These are phyloP conservation scores for Incumbomyces lentus DNA, from an alignment of 2,329 filamentous ascomycete genomes.

Conservation along the genomic window DNA sequence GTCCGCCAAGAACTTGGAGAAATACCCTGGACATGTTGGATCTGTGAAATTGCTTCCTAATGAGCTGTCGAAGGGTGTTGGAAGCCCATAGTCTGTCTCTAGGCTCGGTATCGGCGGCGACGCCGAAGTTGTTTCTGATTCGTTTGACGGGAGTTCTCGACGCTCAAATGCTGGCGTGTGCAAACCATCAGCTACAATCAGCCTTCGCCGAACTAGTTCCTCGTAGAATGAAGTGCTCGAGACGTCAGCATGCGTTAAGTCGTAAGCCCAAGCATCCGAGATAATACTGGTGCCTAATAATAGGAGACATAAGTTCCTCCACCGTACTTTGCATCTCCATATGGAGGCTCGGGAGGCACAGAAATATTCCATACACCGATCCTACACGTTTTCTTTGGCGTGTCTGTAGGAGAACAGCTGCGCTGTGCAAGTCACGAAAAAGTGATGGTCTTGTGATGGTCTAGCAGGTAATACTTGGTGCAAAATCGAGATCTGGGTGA, in stretches of 20 bases:
- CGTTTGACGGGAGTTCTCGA: not conserved
- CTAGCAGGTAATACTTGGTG: not conserved
- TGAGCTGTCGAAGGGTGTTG: constrained; percentile 57
- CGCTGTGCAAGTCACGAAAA: not conserved
- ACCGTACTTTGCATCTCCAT: not conserved
- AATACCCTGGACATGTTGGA: constrained; percentile 43
- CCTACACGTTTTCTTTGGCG: too few species aligned
- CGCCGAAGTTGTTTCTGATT: not conserved
- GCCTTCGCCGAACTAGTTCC: not conserved
- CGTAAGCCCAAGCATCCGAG: not conserved
- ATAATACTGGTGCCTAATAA: not conserved
- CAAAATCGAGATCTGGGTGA: not conserved
- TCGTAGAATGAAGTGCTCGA: constrained; percentile 1
- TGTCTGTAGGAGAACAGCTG: too few species aligned
- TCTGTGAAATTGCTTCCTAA: constrained; percentile 53
- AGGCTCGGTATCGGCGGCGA: not conserved
- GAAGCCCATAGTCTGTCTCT: constrained; percentile 35
- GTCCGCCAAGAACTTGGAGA: constrained; percentile 56
- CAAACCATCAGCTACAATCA: not conserved
- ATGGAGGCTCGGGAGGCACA: too few species aligned
- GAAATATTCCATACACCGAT: too few species aligned
- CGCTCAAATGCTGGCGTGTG: not conserved
- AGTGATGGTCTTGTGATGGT: not conserved
- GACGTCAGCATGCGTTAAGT: not conserved
- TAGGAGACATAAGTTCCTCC: not conserved